phyloP scores from a whole-genome alignment of 208 protist genomes.

The Acanthamoeba castellanii region DNA sequence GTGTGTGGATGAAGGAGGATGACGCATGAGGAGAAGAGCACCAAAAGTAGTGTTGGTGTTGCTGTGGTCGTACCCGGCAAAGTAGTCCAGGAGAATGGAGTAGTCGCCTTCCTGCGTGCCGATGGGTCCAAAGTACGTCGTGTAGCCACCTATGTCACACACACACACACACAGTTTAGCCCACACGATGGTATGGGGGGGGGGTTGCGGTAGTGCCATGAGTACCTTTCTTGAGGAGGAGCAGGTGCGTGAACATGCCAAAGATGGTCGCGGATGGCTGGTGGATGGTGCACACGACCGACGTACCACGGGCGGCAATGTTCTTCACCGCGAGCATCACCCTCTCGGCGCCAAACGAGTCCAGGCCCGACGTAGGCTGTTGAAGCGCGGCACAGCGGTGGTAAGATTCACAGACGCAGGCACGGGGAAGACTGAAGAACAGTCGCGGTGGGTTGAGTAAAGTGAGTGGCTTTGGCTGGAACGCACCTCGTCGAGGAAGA shows the following conservation, averaged over 20 bases:
- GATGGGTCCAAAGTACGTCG: conserved; percentile 53
- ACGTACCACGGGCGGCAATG: conserved; percentile 3
- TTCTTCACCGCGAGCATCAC: conserved; percentile 72
- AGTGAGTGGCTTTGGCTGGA: no score
- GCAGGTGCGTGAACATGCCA: conserved; percentile 73
- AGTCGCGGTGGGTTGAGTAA: no score
- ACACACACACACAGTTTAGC: no score
- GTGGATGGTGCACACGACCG: conserved; percentile 74
- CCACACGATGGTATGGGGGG: no score
- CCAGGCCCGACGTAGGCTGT: conserved; percentile 63
- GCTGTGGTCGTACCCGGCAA: conserved; percentile 26
- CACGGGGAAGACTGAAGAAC: no score
- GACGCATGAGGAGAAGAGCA: no score
- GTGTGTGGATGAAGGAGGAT: no score
- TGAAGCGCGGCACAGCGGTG: no score
- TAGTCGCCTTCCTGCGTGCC: conserved; percentile 24
- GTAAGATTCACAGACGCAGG: no score
- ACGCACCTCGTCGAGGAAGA: conserved; percentile 81
- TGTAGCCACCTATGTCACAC: conserved; percentile 30
- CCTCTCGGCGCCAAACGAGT: conserved; percentile 68
- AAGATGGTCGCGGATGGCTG: conserved; percentile 62
- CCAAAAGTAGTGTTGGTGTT: no score
- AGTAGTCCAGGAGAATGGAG: conserved; percentile 43
- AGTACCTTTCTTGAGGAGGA: conserved; percentile 66
- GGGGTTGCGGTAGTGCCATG: no score